Evolutionary conservation across 1,284 basidiomycete species (phyloP), one percentile per base, ranked within the genome.

Genomic region (Sporisorium reilianum): DNA sequence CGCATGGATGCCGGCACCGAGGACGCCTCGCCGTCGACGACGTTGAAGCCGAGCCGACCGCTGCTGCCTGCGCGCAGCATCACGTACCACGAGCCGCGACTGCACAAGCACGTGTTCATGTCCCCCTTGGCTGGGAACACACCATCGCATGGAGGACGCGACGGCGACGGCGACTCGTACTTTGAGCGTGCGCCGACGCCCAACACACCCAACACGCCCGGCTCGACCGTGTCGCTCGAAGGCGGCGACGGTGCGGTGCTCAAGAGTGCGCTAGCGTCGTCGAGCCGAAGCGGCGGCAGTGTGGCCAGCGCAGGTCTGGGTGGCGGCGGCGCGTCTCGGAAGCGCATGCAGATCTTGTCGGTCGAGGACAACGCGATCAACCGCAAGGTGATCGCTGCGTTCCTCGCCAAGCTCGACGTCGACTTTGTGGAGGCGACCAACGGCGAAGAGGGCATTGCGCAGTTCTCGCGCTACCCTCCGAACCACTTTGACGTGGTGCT

Each of bases 241-340:
- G 86, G 86, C 0, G 87, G 86, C 49, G 87, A 87, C 11, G 87
- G 87, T 0, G 86, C 86, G 3, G 86, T 88, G 80, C 81, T 88
- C 34, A 86, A 86, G 58, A 84, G 85, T 12, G 85, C 86, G 4
- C 73, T 87, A 7, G 59, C 44, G 2, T 51, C 70, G 44, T 51
- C 70, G 44, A 52, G 38, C 22, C 57, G 64, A 6, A 42, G 63
- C 20, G 50, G 57, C 16, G 41, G 56, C 28, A 58, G 55, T 23
- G 12, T 61, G 57, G 54, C 56, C 3, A 32, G 53, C 5, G 32
- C 45, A 22, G 46, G 59, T 18, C 18, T 50, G 2, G 53, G 58
- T 18, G 59, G 64, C 11, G 77, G 66, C 23, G 52, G 72, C 44
- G 65, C 59, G 6, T 51, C 55, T 18, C 56, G 60, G 2, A 71